Evolutionary conservation across 2,329 filamentous ascomycete genomes (phyloP).

Genomic region (Exophiala mesophila): DNA sequence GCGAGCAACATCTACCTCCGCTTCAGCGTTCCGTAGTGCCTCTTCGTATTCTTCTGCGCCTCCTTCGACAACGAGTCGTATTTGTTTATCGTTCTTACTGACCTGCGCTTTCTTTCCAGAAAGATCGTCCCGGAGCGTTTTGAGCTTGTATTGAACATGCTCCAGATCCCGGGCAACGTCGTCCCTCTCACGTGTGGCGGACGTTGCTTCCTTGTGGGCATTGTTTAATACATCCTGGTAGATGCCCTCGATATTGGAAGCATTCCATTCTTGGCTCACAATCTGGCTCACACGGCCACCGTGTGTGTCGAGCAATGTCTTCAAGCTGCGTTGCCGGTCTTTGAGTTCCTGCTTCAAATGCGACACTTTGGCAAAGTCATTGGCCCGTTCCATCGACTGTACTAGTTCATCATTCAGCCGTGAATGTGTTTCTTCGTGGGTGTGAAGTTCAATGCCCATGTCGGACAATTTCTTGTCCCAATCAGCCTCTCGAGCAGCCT

Average conservation of each 20-base stretch:
- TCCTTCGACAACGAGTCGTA: conserved; percentile 55
- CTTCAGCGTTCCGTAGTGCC: conserved; percentile 48
- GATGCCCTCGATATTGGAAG: conserved; percentile 62
- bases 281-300: conserved; percentile 62
- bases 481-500: conserved; percentile 58
- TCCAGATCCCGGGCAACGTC: conserved; percentile 66
- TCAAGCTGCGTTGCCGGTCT: conserved; percentile 67
- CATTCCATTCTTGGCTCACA: conserved; percentile 63
- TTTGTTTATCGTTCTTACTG: conserved; percentile 56
- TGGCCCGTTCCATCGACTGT: conserved; percentile 73
- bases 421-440: conserved; percentile 67
- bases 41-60: conserved; percentile 49
- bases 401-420: conserved; percentile 74
- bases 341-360: conserved; percentile 74
- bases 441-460: conserved; percentile 60
- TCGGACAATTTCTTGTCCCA: conserved; percentile 68
- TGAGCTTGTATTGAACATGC: conserved; percentile 69
- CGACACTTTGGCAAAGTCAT: conserved; percentile 78
- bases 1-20: conserved; percentile 47
- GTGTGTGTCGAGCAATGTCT: conserved; percentile 73
- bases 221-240: conserved; percentile 57
- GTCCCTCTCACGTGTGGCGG: conserved; percentile 66
- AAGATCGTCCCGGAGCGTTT: conserved; percentile 58
- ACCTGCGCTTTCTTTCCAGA: conserved; percentile 61
- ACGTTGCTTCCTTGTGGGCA: conserved; percentile 49